Conservation (phyloP, 495 filamentous ascomycete species). For the Xylaria grammica region DNA sequence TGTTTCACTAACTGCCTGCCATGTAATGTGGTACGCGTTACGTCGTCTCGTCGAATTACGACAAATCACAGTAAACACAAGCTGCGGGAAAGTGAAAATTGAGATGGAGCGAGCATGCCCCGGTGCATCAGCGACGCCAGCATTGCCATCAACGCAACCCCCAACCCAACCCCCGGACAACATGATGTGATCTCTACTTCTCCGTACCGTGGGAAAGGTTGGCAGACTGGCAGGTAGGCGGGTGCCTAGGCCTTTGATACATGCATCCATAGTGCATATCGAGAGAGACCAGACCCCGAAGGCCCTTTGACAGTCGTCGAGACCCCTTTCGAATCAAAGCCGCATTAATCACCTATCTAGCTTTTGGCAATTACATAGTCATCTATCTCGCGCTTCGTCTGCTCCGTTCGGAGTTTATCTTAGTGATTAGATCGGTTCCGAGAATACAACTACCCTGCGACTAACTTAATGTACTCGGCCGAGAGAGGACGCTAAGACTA, state of each 20-base stretch:
- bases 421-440: slow-evolving; percentile 14
- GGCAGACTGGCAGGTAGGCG: neutral
- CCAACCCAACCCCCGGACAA: slow-evolving; percentile 3
- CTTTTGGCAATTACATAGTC: neutral
- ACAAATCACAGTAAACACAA: too few species aligned
- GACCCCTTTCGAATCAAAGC: slow-evolving; percentile 10
- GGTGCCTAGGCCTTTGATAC: neutral
- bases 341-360: neutral
- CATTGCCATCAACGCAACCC: neutral
- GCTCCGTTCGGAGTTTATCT: neutral
- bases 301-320: neutral
- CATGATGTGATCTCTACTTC: slow-evolving; percentile 15
- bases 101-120: too few species aligned
- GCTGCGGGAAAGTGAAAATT: too few species aligned
- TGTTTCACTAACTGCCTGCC: neutral
- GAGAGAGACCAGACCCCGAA: neutral
- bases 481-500: neutral
- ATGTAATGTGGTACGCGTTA: too few species aligned
- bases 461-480: too few species aligned
- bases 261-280: neutral
- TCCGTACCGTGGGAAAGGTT: neutral
- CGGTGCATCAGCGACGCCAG: neutral
- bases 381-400: neutral
- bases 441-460: neutral
- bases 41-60: too few species aligned